Evolutionary conservation across 306 rosid genomes (phyloP).

Genomic region (Echinosophora koreensis): DNA sequence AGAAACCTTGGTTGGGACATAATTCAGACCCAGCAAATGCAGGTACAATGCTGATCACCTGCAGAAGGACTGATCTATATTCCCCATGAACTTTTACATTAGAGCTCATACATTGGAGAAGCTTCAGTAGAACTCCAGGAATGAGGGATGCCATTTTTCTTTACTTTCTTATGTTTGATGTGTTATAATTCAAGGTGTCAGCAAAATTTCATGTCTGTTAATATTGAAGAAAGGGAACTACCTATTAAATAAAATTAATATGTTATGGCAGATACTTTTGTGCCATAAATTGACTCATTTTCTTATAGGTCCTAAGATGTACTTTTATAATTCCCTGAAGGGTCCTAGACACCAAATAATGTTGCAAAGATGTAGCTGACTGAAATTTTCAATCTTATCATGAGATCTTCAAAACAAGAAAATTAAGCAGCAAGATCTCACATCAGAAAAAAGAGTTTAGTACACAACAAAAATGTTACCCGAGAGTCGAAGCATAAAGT

Average conservation of each 20-base stretch:
- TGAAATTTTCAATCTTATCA: background rate
- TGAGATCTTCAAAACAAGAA: conserved; percentile 22
- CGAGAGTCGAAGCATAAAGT: conserved; percentile 35
- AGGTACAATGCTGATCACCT: conserved; percentile 74
- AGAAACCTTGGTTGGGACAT: conserved; percentile 90
- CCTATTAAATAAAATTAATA: conserved; percentile 14
- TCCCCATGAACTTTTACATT: conserved; percentile 70
- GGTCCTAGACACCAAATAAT: background rate
- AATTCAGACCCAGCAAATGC: conserved; percentile 71
- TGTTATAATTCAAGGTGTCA: conserved; percentile 1
- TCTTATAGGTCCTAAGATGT: background rate
- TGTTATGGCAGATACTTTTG: background rate
- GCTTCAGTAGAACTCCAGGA: conserved; percentile 74
- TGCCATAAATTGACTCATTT: conserved; percentile 5
- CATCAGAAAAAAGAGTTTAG: background rate
- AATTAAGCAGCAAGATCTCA: conserved; percentile 7
- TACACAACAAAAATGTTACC: conserved; percentile 27
- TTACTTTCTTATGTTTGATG: conserved; percentile 30
- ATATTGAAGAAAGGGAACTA: conserved; percentile 1
- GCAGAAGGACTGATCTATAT: conserved; percentile 66
- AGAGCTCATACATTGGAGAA: conserved; percentile 68
- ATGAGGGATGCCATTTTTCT: conserved; percentile 68
- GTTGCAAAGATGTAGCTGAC: conserved; percentile 15
- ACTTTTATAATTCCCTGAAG: background rate
- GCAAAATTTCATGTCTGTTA: background rate